Conservation (phyloP, 2,329 filamentous ascomycete species). For the Alternaria sp. region DNA sequence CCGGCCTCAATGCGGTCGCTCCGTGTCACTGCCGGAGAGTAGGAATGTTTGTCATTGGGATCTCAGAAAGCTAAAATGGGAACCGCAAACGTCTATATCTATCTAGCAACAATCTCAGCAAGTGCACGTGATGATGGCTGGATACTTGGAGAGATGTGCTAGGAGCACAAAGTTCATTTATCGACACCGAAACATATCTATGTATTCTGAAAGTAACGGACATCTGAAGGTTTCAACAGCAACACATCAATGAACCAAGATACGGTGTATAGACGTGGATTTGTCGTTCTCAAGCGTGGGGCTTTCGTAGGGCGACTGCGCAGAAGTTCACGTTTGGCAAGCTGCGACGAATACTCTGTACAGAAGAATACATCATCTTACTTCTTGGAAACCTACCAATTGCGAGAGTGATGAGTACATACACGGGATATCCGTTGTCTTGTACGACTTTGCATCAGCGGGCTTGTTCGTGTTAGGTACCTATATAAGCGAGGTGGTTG, state of each 20-base stretch:
- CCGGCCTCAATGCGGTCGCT: background rate
- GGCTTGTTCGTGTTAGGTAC: background rate
- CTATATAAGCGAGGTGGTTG: background rate
- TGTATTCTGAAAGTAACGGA: background rate
- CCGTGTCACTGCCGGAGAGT: background rate
- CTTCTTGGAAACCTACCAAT: fast-evolving
- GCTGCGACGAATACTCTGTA: background rate
- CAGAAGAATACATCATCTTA: background rate
- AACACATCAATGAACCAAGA: background rate
- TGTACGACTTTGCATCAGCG: background rate
- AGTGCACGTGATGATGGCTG: background rate
- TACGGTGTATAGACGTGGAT: background rate
- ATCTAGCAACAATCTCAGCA: background rate
- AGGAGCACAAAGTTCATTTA: background rate
- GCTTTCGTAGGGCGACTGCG: background rate
- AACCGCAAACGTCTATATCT: background rate
- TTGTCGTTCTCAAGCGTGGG: background rate
- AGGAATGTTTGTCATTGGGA: background rate
- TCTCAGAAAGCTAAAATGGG: background rate
- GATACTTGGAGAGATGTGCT: background rate
- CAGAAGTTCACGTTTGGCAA: background rate
- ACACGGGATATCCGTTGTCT: background rate
- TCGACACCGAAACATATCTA: background rate
- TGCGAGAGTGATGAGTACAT: background rate
- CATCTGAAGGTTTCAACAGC: background rate